phyloP scores from a whole-genome alignment of 306 rosid species.

The Canavalia gladiata region DNA sequence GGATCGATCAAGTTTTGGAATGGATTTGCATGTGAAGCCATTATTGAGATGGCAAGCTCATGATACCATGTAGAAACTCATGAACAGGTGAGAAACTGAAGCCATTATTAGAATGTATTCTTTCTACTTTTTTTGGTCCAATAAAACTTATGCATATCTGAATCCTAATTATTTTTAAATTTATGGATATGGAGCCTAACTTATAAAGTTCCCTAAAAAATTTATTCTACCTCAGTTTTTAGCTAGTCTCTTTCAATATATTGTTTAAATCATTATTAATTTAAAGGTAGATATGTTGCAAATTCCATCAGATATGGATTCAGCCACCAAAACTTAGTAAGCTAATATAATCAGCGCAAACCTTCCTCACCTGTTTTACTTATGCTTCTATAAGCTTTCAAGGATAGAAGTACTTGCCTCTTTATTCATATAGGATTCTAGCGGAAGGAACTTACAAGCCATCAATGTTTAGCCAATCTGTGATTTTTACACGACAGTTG shows the following conservation, averaged over 20 bases:
- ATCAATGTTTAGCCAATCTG: background rate
- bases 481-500: conserved; percentile 30
- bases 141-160: background rate
- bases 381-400: background rate
- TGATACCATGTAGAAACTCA: background rate
- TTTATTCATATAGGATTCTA: background rate
- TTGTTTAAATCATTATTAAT: conserved; percentile 19
- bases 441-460: conserved; percentile 7
- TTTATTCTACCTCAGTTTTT: background rate
- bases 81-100: background rate
- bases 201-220: background rate
- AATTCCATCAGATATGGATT: background rate
- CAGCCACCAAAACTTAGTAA: background rate
- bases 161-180: background rate
- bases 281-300: background rate
- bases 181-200: background rate
- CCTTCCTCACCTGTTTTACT: background rate
- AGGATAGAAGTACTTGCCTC: conserved; percentile 7
- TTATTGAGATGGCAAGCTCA: background rate
- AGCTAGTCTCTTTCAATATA: background rate
- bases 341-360: background rate
- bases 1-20: background rate
- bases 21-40: background rate
- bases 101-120: background rate
- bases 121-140: background rate